Base-by-base conservation (phyloP, 371 early-diverging fungal genomes). In the Mortierella sp. region DNA sequence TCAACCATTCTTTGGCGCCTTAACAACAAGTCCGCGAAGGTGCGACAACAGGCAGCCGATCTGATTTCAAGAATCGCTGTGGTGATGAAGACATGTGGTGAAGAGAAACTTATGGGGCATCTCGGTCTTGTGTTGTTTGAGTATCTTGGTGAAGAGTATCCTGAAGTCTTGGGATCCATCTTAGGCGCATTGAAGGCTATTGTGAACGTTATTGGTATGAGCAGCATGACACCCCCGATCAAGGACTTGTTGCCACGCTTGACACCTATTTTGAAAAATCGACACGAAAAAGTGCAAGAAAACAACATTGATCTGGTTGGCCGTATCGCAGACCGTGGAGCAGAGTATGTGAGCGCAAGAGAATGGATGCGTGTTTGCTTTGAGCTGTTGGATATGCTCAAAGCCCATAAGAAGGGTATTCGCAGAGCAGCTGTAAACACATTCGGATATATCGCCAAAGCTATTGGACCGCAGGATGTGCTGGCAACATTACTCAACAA, bases 311-410 rank as follows among this genome's bases (percentile, higher is more conserved):
- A 97, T 87, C 84, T 99, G 10, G 97, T 99, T 4, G 98, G 98
- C 28, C 94, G 97, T 84, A 97, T 98, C 75, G 99, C 98, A 13
- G 98, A 98, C 84, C 94, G 98, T 77, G 99, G 96, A 67, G 96
- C 98, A n/a, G 98, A 98, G 80, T 95, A 92, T 84, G 98, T 99
- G n/a, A 92, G 94, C 72, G 96, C 98, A 4, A 92, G 97, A 76
- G 99, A 99, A 87, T 99, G 99, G 99, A 97, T 99, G 97, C 94
- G 99, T 65, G 97, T 97, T 70, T 98, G 98, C 74, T 98, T 98
- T 77, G 98, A 97, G 83, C 86, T 99, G 53, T 87, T 98, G 53
- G 99, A 98, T 83, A 89, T 97, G 85, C 88, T 99, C 58, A 96
- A 97, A 78, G 97, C 99, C 1, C 97, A 96, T 87, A 95, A 95